Base-by-base conservation (phyloP, 306 rosid species). In the Senna siamea region DNA sequence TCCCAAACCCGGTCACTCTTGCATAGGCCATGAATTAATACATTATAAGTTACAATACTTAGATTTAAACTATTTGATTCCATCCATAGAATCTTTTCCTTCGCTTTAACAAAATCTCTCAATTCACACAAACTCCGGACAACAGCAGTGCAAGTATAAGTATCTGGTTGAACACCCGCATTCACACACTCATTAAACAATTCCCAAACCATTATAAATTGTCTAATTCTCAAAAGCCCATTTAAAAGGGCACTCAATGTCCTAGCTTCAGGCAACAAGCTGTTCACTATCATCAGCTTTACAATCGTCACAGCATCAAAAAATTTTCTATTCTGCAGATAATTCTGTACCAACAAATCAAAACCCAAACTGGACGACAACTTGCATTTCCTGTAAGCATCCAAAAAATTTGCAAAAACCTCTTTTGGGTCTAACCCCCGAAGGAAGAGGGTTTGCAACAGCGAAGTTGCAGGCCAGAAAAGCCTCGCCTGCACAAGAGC, bases 401-500 rank as follows among this genome's bases (percentile, higher is more conserved):
- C 55, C 19, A 89, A 78, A 48, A 93, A 83, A 30, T 23, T 48
- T 1, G 71, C 61, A 69, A 91, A 89, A 84, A 74, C 80, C 34
- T 50, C 89, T n/a, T 58, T 44, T 55, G 98, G 88, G 60, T 66
- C 79, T 6, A 80, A 85, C 59, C 87, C 89, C 66, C 91, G 97
- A 41, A 85, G 83, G 59, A 88, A 72, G 20, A 93, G 93, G 52
- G 98, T 91, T 7, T 93, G 91, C 69, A 91, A 77, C 2, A 91
- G 85, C 18, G 98, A 93, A 61, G 85, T 84, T 0, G 97, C 97
- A 3, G 97, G 97, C 96, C 97, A 93, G 71, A 79, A 88, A 34
- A 80, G 83, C 40, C 72, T 74, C 17, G 69, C 65, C 19, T 85
- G 89, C 37, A 82, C 88, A 14, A 91, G 87, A 15, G 94, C 80